A percentile compares a stretch with the other conserved stretches of the same genome.
Evolutionary conservation across 2,329 filamentous ascomycete genomes (phyloP).

Genomic region (Pseudogymnoascus verrucosus): DNA sequence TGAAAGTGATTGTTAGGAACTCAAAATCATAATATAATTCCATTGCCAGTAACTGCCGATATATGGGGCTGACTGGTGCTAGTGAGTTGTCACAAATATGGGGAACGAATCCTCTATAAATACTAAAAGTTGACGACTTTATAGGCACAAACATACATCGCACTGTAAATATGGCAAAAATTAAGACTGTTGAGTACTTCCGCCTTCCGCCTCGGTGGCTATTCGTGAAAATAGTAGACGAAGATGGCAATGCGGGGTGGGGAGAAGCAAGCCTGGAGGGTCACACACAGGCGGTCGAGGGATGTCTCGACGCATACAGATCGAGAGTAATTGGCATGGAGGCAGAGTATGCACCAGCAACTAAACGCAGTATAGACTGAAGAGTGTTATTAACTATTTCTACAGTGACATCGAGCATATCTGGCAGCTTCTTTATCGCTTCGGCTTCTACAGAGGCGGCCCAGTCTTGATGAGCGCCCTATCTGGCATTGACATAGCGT

Average conservation of each 20-base stretch:
- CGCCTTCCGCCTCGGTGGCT: constrained; percentile 68
- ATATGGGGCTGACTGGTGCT: neutral
- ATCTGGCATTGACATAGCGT: constrained; percentile 68
- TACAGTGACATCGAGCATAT: constrained; percentile 68
- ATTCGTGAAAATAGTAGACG: constrained; percentile 68
- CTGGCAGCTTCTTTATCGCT: constrained; percentile 66
- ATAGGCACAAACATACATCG: neutral
- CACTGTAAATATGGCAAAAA: constrained; percentile 46
- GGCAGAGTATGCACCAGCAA: constrained; percentile 48
- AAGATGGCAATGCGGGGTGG: constrained; percentile 58
- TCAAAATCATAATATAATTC: neutral
- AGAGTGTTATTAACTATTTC: neutral
- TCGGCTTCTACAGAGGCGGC: constrained; percentile 68
- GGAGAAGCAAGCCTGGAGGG: constrained; percentile 69
- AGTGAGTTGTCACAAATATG: neutral
- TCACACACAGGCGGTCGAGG: constrained; percentile 66
- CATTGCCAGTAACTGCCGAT: neutral
- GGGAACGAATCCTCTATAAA: neutral
- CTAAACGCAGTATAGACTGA: neutral
- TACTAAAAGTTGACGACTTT: neutral
- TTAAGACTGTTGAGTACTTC: constrained; percentile 63
- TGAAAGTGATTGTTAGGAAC: no score
- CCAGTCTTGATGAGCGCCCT: constrained; percentile 75
- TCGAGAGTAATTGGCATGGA: constrained; percentile 57
- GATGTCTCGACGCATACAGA: constrained; percentile 60